Conservation (phyloP, 1,139 yeast genomes). For the Yamadazyma oceani region DNA sequence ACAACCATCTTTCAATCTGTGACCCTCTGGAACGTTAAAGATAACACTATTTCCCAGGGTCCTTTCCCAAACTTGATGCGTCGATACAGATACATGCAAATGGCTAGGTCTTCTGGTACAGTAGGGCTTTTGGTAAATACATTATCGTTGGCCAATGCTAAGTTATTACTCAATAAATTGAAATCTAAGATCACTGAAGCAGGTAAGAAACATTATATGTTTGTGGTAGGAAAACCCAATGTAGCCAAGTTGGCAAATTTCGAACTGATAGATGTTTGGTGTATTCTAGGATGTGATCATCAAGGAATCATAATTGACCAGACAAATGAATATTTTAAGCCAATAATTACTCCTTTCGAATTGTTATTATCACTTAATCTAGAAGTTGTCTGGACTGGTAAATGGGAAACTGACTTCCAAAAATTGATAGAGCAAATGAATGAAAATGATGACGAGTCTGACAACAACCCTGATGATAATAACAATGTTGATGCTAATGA, state of each 20-base stretch:
- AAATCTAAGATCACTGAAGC: constrained; percentile 62
- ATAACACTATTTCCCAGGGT: constrained; percentile 38
- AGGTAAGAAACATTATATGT: constrained; percentile 87
- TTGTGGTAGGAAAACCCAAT: constrained; percentile 98
- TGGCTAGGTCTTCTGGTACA: constrained; percentile 89
- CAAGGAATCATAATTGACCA: constrained; percentile 87
- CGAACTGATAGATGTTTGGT: constrained; percentile 90
- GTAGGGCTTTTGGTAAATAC: constrained; percentile 91
- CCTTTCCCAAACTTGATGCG: constrained; percentile 79
- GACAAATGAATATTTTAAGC: constrained; percentile 77
- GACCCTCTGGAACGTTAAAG: constrained; percentile 45
- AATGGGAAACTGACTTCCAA: constrained; percentile 84
- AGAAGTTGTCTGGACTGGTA: constrained; percentile 84
- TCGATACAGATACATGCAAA: constrained; percentile 81
- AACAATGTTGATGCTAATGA: constrained; percentile 15
- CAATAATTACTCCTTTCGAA: constrained; percentile 93
- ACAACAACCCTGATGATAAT: constrained; percentile 17
- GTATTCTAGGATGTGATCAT: constrained; percentile 90
- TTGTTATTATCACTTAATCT: constrained; percentile 73
- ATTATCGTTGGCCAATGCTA: constrained; percentile 72
- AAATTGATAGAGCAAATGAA: constrained; percentile 41
- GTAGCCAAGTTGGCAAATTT: constrained; percentile 96
- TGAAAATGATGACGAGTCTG: constrained; percentile 15
- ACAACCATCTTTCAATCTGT: constrained; percentile 66
- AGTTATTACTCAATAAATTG: constrained; percentile 58